Conservation (phyloP, 352 stramenopile genomes). For the Phytophthora boehmeriae region DNA sequence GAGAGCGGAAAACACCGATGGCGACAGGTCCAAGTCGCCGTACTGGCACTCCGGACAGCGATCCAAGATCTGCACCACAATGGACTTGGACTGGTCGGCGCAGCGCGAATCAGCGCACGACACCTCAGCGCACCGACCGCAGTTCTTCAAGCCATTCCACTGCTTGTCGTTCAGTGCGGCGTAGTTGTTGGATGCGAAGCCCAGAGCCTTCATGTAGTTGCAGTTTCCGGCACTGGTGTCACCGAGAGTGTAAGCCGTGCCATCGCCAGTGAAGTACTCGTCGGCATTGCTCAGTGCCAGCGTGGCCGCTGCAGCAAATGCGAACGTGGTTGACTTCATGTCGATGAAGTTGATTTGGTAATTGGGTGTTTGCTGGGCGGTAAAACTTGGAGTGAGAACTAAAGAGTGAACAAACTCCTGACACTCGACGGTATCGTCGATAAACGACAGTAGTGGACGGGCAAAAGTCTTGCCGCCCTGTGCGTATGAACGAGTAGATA, state of each 20-base stretch:
- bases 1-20: constrained; percentile 41
- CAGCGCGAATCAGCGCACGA: constrained; percentile 48
- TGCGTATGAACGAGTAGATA: no score
- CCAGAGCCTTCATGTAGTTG: constrained; percentile 30
- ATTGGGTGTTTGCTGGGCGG: constrained; percentile 2
- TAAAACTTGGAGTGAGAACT: no score
- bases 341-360: constrained; percentile 1
- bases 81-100: constrained; percentile 31
- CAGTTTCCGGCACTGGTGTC: constrained; percentile 40
- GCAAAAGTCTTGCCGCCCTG: no score
- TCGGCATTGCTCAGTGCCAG: constrained; percentile 32
- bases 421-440: no score
- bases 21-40: constrained; percentile 39
- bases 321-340: constrained; percentile 20
- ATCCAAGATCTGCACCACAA: constrained; percentile 63
- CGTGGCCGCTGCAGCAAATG: constrained; percentile 5
- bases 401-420: no score
- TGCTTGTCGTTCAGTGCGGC: constrained; percentile 63
- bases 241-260: constrained; percentile 41
- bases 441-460: no score
- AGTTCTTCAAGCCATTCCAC: constrained; percentile 49
- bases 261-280: constrained; percentile 34
- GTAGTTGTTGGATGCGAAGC: constrained; percentile 41
- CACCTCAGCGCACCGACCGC: constrained; percentile 60
- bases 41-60: constrained; percentile 63